Conservation (phyloP, 495 filamentous ascomycete genomes). For the Parachaetomium inaequale region DNA sequence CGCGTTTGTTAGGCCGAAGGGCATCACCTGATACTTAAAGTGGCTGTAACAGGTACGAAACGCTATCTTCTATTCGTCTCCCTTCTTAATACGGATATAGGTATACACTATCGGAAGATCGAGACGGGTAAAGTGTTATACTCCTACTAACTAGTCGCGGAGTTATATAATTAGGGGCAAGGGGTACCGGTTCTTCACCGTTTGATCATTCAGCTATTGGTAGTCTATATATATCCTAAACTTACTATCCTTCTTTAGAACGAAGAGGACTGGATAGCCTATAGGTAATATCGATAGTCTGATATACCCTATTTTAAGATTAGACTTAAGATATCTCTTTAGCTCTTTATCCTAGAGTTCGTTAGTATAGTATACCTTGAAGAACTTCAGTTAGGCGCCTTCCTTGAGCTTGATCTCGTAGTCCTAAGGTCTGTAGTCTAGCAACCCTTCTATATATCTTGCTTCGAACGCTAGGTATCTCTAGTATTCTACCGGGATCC, state of each 20-base stretch:
- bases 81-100: conserved; percentile 10
- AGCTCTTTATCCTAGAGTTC: not conserved
- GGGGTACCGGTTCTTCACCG: conserved; percentile 13
- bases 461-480: conserved; percentile 3
- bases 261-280: conserved; percentile 8
- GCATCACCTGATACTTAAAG: conserved; percentile 11
- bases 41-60: not conserved
- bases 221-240: conserved; percentile 7
- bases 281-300: not conserved
- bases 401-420: conserved; percentile 9
- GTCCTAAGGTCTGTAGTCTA: conserved; percentile 2
- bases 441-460: conserved; percentile 8
- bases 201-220: not conserved
- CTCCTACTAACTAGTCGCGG: not conserved
- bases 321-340: not conserved
- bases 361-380: not conserved
- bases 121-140: not conserved
- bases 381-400: not conserved
- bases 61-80: conserved; percentile 15
- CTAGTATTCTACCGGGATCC: not conserved
- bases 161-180: conserved; percentile 4
- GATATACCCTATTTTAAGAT: conserved; percentile 1
- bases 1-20: not conserved
- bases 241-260: conserved; percentile 11
- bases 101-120: conserved; percentile 4